Evolutionary conservation across 129 eudicot species (phyloP).

Genomic region (Cynara cardunculus): DNA sequence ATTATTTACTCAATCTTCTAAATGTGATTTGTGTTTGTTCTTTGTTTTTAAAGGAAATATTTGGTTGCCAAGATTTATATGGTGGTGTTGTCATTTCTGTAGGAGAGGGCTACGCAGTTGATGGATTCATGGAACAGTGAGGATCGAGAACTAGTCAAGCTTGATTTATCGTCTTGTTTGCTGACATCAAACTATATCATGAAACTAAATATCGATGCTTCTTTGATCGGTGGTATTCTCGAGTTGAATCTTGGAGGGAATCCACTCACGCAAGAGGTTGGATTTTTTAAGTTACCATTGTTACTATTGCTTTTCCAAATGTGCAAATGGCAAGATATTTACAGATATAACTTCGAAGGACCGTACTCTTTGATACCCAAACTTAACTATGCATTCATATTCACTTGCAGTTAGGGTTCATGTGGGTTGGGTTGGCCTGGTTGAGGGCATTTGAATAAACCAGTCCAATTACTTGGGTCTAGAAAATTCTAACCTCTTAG

Average conservation of each 20-base stretch:
- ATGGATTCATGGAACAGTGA: conserved; percentile 62
- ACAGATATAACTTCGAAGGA: neutral
- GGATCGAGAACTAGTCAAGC: conserved; percentile 58
- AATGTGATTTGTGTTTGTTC: neutral
- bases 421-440: neutral
- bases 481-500: neutral
- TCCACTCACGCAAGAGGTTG: conserved; percentile 64
- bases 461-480: neutral
- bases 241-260: conserved; percentile 76
- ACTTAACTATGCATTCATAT: neutral
- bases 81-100: conserved; percentile 12
- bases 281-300: neutral
- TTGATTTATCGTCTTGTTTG: conserved; percentile 76
- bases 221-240: conserved; percentile 44
- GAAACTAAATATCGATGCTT: conserved; percentile 36
- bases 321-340: neutral
- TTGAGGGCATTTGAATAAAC: neutral
- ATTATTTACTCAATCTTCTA: neutral
- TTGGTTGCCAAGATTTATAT: neutral
- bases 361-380: neutral
- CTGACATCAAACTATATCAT: conserved; percentile 47
- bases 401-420: neutral
- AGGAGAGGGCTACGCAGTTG: conserved; percentile 78
- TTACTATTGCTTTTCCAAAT: neutral
- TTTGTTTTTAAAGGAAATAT: neutral